These are phyloP conservation scores for Pyricularia grisea DNA, from an alignment of 2,329 filamentous ascomycete genomes.

Conservation along the genomic window DNA sequence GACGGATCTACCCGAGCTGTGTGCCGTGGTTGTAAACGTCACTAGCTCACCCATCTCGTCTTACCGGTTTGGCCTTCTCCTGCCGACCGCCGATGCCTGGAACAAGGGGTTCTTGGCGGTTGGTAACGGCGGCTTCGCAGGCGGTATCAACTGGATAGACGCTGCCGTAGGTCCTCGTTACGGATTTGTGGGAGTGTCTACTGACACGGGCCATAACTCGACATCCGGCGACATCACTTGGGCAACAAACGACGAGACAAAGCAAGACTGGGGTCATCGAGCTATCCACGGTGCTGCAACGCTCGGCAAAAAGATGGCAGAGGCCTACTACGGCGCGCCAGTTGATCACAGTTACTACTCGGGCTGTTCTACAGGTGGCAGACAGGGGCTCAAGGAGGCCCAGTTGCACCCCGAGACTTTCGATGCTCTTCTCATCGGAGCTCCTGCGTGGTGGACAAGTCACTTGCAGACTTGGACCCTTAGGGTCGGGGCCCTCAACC, in stretches of 20 bases:
- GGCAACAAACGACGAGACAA: constrained; percentile 25
- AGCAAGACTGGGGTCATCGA: constrained; percentile 29
- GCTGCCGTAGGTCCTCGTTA: constrained; percentile 20
- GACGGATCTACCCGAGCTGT: constrained; percentile 21
- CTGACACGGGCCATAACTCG: constrained; percentile 32
- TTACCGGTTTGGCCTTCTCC: constrained; percentile 27
- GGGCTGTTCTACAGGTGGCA: constrained; percentile 50
- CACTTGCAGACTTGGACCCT: constrained; percentile 29
- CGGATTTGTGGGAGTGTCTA: constrained; percentile 32
- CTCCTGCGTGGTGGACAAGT: constrained; percentile 29
- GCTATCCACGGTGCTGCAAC: constrained; percentile 39
- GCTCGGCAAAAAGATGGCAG: constrained; percentile 36
- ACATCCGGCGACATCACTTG: constrained; percentile 21
- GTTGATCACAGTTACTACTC: constrained; percentile 43
- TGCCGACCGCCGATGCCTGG: constrained; percentile 22
- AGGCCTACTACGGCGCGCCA: constrained; percentile 34
- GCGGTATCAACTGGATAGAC: constrained; percentile 20
- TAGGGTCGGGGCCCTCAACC: constrained; percentile 32
- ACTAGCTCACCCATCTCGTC: neutral
- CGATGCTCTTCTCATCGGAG: constrained; percentile 45
- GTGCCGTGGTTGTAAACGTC: constrained; percentile 17
- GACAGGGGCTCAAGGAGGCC: constrained; percentile 46
- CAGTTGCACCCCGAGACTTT: constrained; percentile 45
- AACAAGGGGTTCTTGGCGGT: constrained; percentile 24
- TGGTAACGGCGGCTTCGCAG: constrained; percentile 28